Conservation (phyloP, 2,329 filamentous ascomycete genomes). For the Pestalotiopsis sp. region DNA sequence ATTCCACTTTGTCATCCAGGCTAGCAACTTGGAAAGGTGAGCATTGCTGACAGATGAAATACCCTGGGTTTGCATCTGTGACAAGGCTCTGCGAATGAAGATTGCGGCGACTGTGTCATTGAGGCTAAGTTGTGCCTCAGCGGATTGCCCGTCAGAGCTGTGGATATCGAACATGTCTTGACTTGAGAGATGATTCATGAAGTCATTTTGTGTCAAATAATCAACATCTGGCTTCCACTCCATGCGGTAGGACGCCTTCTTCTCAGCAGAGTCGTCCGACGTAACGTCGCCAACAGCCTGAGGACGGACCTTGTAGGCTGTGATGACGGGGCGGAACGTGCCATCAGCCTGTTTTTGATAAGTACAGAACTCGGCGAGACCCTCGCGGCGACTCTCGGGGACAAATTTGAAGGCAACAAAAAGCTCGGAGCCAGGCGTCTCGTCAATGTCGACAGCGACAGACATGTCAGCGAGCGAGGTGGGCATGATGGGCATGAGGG, state of each 20-base stretch:
- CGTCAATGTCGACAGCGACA: constrained; percentile 12
- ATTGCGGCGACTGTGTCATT: constrained; percentile 16
- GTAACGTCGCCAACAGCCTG: constrained; percentile 3
- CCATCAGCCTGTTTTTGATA: constrained; percentile 15
- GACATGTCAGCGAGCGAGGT: constrained; percentile 14
- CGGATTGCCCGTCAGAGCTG: neutral
- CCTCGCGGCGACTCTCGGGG: constrained; percentile 9
- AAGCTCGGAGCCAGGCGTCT: constrained; percentile 17
- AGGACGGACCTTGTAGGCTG: constrained; percentile 9
- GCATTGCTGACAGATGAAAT: constrained; percentile 6
- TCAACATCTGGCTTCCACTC: constrained; percentile 18
- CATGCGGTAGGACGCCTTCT: constrained; percentile 17
- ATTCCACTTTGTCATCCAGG: constrained; percentile 17
- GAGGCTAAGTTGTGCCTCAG: constrained; percentile 8
- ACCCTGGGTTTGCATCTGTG: neutral
- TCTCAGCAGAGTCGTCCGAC: neutral
- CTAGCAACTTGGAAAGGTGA: constrained; percentile 16
- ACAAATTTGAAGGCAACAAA: constrained; percentile 14
- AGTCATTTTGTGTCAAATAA: constrained; percentile 3
- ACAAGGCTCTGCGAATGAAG: constrained; percentile 16
- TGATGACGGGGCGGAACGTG: constrained; percentile 10
- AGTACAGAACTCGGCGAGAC: constrained; percentile 11
- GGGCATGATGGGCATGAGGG: constrained; percentile 17
- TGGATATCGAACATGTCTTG: constrained; percentile 2
- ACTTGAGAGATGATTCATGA: constrained; percentile 3